phyloP scores from a whole-genome alignment of 2,329 filamentous ascomycete genomes.

The Claviceps cyperi region DNA sequence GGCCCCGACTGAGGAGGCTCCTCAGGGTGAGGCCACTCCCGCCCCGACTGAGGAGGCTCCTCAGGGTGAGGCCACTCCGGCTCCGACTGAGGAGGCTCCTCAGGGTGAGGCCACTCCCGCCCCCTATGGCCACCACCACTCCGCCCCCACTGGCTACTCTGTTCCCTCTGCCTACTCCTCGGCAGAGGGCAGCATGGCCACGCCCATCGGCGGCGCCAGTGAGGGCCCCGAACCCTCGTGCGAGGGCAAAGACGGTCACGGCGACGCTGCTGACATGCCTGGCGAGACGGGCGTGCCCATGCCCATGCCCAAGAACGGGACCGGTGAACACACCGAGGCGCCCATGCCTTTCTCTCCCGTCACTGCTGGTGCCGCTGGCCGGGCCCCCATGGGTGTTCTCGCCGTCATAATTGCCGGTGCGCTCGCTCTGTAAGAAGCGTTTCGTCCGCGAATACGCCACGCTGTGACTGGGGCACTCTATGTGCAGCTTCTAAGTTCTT shows the following conservation, averaged over 20 bases:
- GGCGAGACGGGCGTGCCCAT: neutral
- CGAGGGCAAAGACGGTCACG: neutral
- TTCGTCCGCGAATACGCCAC: neutral
- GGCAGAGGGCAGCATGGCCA: neutral
- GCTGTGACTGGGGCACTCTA: neutral
- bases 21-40: neutral
- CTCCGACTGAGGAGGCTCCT: too few species aligned
- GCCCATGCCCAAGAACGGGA: slow-evolving; percentile 7
- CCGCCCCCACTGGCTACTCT: too few species aligned
- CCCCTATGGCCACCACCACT: neutral
- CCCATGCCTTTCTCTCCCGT: slow-evolving; percentile 6
- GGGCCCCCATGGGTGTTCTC: slow-evolving; percentile 18
- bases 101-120: neutral
- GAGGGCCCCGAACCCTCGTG: neutral
- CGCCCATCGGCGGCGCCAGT: neutral
- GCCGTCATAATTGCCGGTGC: slow-evolving; percentile 19
- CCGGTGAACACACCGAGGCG: neutral
- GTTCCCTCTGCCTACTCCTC: too few species aligned
- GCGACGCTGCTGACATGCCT: neutral
- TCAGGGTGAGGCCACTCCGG: neutral
- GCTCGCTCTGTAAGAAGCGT: slow-evolving; percentile 21
- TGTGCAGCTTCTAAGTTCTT: neutral
- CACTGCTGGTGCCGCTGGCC: slow-evolving; percentile 17
- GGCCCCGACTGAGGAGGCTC: neutral
- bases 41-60: neutral